Evolutionary conservation across 345 rosid genomes (phyloP).

Genomic region (Turnera subulata): DNA sequence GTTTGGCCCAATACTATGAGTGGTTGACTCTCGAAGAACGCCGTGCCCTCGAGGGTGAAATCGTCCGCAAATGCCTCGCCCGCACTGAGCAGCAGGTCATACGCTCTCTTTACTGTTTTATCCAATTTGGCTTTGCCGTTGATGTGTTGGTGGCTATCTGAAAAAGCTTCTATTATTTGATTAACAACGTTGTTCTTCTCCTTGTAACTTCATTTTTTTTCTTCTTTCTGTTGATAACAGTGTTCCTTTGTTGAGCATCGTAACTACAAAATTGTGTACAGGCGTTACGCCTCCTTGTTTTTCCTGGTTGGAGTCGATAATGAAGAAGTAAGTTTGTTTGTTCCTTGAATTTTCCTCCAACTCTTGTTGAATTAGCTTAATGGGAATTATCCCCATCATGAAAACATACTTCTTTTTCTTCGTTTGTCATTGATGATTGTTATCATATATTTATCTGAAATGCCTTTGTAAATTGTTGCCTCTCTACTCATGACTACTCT

Average conservation of each 20-base stretch:
- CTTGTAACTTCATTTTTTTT: no score
- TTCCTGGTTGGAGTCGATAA: constrained; percentile 96
- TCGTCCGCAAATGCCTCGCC: constrained; percentile 99
- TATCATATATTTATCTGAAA: no score
- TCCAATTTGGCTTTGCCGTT: no score
- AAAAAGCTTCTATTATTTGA: no score
- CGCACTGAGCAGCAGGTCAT: constrained; percentile 90
- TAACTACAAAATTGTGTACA: constrained; percentile 89
- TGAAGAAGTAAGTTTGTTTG: constrained; percentile 62
- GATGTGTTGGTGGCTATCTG: no score
- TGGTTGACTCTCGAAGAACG: constrained; percentile 98
- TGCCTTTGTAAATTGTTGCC: no score
- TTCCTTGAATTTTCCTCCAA: background rate
- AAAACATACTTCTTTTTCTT: no score
- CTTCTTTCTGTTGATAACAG: constrained; percentile 35
- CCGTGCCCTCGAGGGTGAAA: constrained; percentile 98
- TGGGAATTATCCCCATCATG: no score
- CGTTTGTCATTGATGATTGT: no score
- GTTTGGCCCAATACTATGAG: constrained; percentile 96
- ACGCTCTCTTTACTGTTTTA: no score
- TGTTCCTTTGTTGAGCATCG: constrained; percentile 99
- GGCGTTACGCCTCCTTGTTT: constrained; percentile 91
- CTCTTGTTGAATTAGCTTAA: background rate
- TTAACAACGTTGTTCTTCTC: no score
- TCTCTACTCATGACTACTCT: no score